phyloP scores from a whole-genome alignment of 2,329 filamentous ascomycete species.

The Metarhizium sp. region DNA sequence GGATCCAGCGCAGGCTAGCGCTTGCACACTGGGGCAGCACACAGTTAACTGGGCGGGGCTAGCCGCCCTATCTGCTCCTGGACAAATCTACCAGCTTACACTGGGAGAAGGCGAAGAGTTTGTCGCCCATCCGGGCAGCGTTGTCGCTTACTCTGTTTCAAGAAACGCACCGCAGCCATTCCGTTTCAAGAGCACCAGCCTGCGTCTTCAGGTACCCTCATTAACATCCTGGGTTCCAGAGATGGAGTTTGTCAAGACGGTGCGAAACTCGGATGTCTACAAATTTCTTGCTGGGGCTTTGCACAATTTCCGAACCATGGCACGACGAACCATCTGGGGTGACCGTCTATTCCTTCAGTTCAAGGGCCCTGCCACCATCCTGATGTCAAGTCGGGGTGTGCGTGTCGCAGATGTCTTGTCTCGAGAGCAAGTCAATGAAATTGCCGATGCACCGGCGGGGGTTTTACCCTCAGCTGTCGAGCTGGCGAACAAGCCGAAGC shows the following conservation, averaged over 20 bases:
- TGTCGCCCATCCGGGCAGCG: slow-evolving; percentile 80
- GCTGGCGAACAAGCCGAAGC: slow-evolving; percentile 29
- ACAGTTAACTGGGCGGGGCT: slow-evolving; percentile 76
- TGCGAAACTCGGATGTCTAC: slow-evolving; percentile 66
- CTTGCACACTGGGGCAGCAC: slow-evolving; percentile 89
- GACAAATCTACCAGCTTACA: slow-evolving; percentile 80
- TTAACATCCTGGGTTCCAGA: slow-evolving; percentile 56
- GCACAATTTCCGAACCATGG: slow-evolving; percentile 64
- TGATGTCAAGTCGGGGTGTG: slow-evolving; percentile 81
- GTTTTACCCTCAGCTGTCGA: slow-evolving; percentile 52
- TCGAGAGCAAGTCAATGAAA: slow-evolving; percentile 74
- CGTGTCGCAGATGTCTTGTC: slow-evolving; percentile 71
- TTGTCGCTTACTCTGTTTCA: slow-evolving; percentile 80
- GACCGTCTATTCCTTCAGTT: slow-evolving; percentile 90
- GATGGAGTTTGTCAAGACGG: slow-evolving; percentile 61
- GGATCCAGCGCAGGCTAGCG: slow-evolving; percentile 64
- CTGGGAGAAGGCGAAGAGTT: slow-evolving; percentile 80
- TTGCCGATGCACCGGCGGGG: slow-evolving; percentile 73
- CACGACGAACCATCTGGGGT: slow-evolving; percentile 81
- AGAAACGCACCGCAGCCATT: slow-evolving; percentile 71
- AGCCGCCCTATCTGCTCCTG: slow-evolving; percentile 73
- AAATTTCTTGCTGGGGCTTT: slow-evolving; percentile 54
- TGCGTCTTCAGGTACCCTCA: slow-evolving; percentile 72
- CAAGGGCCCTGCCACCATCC: slow-evolving; percentile 72
- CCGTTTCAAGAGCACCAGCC: slow-evolving; percentile 68